phyloP scores from a whole-genome alignment of 495 filamentous ascomycete species.

The Daldinia caldariorum region DNA sequence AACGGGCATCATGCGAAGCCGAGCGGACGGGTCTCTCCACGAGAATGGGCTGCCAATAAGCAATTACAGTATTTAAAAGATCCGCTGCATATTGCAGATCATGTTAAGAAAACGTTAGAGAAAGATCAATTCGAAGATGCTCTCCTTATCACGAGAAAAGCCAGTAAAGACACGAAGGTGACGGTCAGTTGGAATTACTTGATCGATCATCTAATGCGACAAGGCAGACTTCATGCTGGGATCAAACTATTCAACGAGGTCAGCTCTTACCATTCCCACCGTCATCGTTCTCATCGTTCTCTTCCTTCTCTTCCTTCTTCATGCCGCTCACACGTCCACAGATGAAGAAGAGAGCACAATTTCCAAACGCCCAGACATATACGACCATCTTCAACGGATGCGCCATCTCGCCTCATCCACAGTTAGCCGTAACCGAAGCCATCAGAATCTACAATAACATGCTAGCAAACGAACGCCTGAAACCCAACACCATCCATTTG shows the following conservation, averaged over 20 bases:
- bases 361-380: conserved; percentile 79
- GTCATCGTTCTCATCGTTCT: neutral
- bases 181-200: conserved; percentile 88
- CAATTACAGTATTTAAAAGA: conserved; percentile 74
- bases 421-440: conserved; percentile 67
- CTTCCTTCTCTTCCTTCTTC: neutral
- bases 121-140: conserved; percentile 70
- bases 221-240: conserved; percentile 66
- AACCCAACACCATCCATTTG: conserved; percentile 78
- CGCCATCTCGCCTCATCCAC: conserved; percentile 60
- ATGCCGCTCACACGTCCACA: conserved; percentile 45
- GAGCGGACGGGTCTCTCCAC: conserved; percentile 39
- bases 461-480: conserved; percentile 63
- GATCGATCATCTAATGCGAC: conserved; percentile 73
- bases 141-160: conserved; percentile 68
- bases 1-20: conserved; percentile 3
- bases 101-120: conserved; percentile 65
- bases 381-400: conserved; percentile 84
- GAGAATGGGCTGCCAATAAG: conserved; percentile 51
- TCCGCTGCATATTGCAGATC: conserved; percentile 70
- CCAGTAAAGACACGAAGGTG: conserved; percentile 67
- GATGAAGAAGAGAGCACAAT: conserved; percentile 93
- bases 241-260: conserved; percentile 88
- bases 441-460: conserved; percentile 78
- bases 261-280: conserved; percentile 28